Evolutionary conservation across 129 eudicot genomes (phyloP).

Genomic region (Sambucus nigra): DNA sequence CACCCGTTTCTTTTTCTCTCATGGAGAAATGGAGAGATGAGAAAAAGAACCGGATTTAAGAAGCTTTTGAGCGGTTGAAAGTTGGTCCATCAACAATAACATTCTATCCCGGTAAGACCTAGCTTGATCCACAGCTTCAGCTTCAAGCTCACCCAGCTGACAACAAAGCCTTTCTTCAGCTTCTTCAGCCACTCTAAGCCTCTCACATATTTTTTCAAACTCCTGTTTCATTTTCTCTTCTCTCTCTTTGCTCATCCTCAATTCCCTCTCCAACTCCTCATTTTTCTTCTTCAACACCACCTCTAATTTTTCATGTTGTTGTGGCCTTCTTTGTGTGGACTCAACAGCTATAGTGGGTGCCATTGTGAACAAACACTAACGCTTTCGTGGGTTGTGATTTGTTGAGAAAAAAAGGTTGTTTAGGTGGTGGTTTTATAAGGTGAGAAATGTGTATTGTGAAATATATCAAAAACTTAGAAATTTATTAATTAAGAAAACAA

Average conservation of each 20-base stretch:
- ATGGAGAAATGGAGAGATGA: neutral
- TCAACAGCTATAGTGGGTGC: conserved; percentile 26
- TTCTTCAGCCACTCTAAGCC: conserved; percentile 56
- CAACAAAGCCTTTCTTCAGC: conserved; percentile 72
- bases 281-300: conserved; percentile 31
- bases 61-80: conserved; percentile 37
- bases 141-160: conserved; percentile 70
- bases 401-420: no score
- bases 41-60: conserved; percentile 18
- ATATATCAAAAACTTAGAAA: no score
- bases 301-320: neutral
- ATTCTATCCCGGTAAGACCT: conserved; percentile 29
- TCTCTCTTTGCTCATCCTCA: conserved; percentile 36
- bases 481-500: no score
- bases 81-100: conserved; percentile 43
- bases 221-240: conserved; percentile 57
- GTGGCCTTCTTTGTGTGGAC: neutral
- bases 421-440: no score
- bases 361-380: no score
- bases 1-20: no score
- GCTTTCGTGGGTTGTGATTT: no score
- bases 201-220: conserved; percentile 19
- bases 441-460: no score
- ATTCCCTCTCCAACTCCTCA: conserved; percentile 53
- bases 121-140: conserved; percentile 63